Evolutionary conservation across 257 asterid genomes (phyloP), one percentile per base, ranked within the genome.

Genomic region (Solanum lycopersicoides): DNA sequence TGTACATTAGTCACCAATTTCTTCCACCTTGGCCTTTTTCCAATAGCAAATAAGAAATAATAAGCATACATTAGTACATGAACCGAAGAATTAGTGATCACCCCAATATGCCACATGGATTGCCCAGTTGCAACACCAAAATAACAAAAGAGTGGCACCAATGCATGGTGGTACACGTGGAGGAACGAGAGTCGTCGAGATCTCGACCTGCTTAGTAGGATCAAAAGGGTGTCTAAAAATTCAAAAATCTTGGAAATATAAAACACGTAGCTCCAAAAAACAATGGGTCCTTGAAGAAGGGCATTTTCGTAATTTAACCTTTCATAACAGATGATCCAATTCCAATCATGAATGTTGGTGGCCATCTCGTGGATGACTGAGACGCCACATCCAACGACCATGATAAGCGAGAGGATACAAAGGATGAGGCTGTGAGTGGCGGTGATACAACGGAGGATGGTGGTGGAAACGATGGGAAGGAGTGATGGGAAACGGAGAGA

Each of bases 81-180:
- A 87, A 96, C 98, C 39, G 90, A 53, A 75, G 96, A 94, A 82
- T 96, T 96, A 16, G 96, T 92, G 86, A 95, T 95, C 14, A 95
- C 93, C 84, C 96, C 98, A 88, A 92, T 93, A 83, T 96, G 98
- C 84, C 94, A 92, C 87, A 96, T 92, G 25, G 98, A 92, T 94
- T 94, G 98, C 12, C 45, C 25, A 50, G 28, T 82, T 77, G 92
- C 23, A 16, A 96, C 86, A 95, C 98, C 92, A 23, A 92, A 59
- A 84, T 94, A 93, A 79, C 97, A 92, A 96, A 94, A 90, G 21
- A 93, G 92, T 73, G 95, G 92, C 91, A 95, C 98, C 87, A 86
- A 92, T 4, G 98, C 94, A 89, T 96, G 99, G 88, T 96, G 98
- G 93, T 94, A 96, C 86, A 96, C 96, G 91, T 96, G 99, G 90